phyloP scores from a whole-genome alignment of 352 stramenopile species.

The Albugo candida region DNA sequence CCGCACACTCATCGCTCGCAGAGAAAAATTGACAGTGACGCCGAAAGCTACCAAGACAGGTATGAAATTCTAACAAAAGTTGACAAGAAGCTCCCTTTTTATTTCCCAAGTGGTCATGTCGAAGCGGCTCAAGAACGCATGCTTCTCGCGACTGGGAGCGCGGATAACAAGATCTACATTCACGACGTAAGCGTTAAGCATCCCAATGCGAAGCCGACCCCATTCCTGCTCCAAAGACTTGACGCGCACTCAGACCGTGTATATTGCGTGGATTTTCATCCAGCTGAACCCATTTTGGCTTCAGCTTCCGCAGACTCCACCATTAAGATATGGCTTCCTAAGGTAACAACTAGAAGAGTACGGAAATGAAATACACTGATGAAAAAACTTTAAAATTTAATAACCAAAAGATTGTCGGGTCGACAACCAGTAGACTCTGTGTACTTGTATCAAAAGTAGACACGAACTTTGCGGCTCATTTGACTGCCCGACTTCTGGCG shows the following conservation, averaged over 20 bases:
- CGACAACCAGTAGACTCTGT: too few species aligned
- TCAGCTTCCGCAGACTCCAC: constrained; percentile 71
- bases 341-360: constrained; percentile 11
- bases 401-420: too few species aligned
- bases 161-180: constrained; percentile 76
- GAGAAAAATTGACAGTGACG: constrained; percentile 49
- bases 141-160: constrained; percentile 67
- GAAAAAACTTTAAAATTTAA: too few species aligned
- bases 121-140: constrained; percentile 42
- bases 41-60: constrained; percentile 47
- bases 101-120: constrained; percentile 13
- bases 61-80: constrained; percentile 1
- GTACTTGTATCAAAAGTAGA: too few species aligned
- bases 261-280: constrained; percentile 81
- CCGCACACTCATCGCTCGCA: constrained; percentile 25
- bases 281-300: constrained; percentile 63
- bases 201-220: constrained; percentile 18
- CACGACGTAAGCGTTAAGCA: constrained; percentile 56
- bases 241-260: constrained; percentile 73
- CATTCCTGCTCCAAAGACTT: constrained; percentile 65
- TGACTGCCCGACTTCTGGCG: too few species aligned
- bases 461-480: too few species aligned
- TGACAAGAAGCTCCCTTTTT: background rate
- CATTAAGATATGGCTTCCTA: constrained; percentile 74
- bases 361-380: too few species aligned